These are phyloP conservation scores for Aspergillus terreus DNA, from an alignment of 2,329 filamentous ascomycete genomes.

Conservation along the genomic window DNA sequence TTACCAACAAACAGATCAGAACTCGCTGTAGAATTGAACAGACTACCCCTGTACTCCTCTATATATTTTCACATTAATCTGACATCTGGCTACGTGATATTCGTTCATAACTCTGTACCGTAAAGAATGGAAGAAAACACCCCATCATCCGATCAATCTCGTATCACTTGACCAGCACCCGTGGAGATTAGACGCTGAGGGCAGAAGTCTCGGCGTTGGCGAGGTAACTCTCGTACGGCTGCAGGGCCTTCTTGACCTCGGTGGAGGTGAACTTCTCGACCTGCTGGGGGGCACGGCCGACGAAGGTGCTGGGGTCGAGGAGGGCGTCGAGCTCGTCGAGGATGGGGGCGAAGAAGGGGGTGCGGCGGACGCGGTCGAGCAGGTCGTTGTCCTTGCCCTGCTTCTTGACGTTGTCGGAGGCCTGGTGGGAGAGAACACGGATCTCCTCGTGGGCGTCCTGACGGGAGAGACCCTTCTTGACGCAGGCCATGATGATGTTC, in stretches of 20 bases:
- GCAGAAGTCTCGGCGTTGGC: constrained; percentile 36
- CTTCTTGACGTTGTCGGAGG: constrained; percentile 66
- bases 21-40: too few relatives aligned
- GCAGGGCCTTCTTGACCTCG: constrained; percentile 47
- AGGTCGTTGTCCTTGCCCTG: constrained; percentile 76
- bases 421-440: constrained; percentile 75
- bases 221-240: constrained; percentile 42
- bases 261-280: constrained; percentile 51
- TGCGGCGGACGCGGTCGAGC: constrained; percentile 69
- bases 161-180: neutral
- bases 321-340: constrained; percentile 65
- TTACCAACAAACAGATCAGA: too few relatives aligned
- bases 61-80: neutral
- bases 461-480: constrained; percentile 65
- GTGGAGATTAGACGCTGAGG: constrained; percentile 35
- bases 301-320: constrained; percentile 60
- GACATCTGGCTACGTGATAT: neutral
- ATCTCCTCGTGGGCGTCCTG: constrained; percentile 88
- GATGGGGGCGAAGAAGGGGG: constrained; percentile 70
- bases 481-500: constrained; percentile 72
- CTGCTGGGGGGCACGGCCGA: constrained; percentile 53
- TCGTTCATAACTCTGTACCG: neutral
- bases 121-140: neutral
- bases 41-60: neutral
- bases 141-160: neutral